Base-by-base conservation (phyloP, 75 land plant species). In the Picea glauca region DNA sequence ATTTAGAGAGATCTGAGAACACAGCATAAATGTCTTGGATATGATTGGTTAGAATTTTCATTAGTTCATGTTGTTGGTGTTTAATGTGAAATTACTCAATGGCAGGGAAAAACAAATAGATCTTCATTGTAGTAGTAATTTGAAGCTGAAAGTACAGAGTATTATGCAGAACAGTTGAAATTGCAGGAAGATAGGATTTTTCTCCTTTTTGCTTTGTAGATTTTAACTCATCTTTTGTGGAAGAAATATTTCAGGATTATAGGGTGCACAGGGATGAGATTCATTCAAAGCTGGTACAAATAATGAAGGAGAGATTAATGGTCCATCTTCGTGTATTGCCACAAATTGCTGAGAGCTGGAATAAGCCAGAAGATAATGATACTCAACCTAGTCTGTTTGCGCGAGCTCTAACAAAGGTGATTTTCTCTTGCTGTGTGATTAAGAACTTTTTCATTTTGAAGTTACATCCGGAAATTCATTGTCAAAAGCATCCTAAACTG, bases 221-320 rank as follows among this genome's bases (percentile, higher is more conserved):
- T 26, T 54, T 60, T 75, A 26, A 58, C 32, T 58, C 26, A 72
- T 62, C 26, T 43, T 23, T 58, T 77, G 9, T 61, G 15, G n/a
- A 43, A 72, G 21, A 20, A 54, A 59, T 35, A 35, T 65, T 75
- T 60, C 84, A 96, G 99, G 99, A 97, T 85, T 97, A 88, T 72
- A 93, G 84, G 80, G 85, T 92, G 77, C 99, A 97, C 78, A 81
- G 92, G 58, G 99, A 97, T 83, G 99, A 97, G 84, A 97, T 97
- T 62, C 98, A 97, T 81, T 78, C 93, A 43, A 97, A 97, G 80
- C 78, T 97, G 78, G 92, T 97, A 75, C 98, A 91, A 84, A 97
- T 97, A 78, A 97, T 97, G 99, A 94, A 94, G 78, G 99, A 97
- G 80, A 88, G 99, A 60, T 86, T 97, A 76, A 73, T 92, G 81